A percentile compares a stretch with the other conserved stretches of the same genome.
phyloP scores from a whole-genome alignment of 2,329 filamentous ascomycete genomes.

The Arachnopeziza araneosa region DNA sequence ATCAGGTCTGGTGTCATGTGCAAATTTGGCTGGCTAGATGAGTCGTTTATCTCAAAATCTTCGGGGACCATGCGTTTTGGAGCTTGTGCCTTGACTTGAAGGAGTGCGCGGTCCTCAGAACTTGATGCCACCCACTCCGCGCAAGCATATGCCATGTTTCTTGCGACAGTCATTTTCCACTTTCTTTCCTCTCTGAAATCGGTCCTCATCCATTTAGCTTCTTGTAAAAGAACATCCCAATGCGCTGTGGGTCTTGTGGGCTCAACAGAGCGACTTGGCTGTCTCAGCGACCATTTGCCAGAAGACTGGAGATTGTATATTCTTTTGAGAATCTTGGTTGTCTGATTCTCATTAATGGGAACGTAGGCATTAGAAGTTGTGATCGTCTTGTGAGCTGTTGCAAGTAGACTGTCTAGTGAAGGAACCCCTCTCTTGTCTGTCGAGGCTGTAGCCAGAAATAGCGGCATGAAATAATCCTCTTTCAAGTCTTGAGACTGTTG shows the following conservation, averaged over 20 bases:
- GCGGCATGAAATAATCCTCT: conserved; percentile 60
- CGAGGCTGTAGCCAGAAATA: conserved; percentile 51
- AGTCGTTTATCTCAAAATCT: conserved; percentile 31
- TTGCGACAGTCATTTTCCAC: conserved; percentile 81
- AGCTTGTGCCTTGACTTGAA: conserved; percentile 63
- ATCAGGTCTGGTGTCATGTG: conserved; percentile 64
- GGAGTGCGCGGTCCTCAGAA: conserved; percentile 53
- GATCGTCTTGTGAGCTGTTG: conserved; percentile 82
- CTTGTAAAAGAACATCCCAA: conserved; percentile 79
- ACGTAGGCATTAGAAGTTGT: conserved; percentile 80
- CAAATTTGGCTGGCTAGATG: conserved; percentile 19
- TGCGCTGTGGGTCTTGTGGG: conserved; percentile 72
- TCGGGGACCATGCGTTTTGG: conserved; percentile 30
- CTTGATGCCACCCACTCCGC: conserved; percentile 71
- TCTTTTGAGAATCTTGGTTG: conserved; percentile 76
- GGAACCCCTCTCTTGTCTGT: conserved; percentile 59
- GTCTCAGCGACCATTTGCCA: conserved; percentile 87
- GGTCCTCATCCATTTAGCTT: conserved; percentile 97
- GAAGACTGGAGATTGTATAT: conserved; percentile 89
- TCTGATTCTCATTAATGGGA: conserved; percentile 78
- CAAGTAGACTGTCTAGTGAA: conserved; percentile 64
- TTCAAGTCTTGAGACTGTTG: conserved; percentile 19
- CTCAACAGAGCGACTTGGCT: conserved; percentile 79
- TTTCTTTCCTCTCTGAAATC: conserved; percentile 93
- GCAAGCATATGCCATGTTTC: conserved; percentile 75